A percentile compares a stretch with the other conserved stretches of the same genome.
Evolutionary conservation across 2,329 filamentous ascomycete genomes (phyloP).

Genomic region (Curvularia lunata): DNA sequence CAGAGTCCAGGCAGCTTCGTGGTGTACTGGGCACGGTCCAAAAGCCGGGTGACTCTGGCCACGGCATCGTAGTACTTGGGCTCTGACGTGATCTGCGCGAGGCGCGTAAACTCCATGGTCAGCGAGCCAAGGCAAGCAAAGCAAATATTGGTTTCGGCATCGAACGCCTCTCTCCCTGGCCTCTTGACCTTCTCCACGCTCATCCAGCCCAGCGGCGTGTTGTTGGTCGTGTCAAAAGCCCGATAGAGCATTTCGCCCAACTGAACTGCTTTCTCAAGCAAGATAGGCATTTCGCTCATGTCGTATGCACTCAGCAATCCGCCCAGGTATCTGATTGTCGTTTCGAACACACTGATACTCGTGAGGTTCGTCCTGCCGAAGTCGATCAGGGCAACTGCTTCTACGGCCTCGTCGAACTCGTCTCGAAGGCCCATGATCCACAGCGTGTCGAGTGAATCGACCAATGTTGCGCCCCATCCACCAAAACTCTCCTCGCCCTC

Average conservation of each 20-base stretch:
- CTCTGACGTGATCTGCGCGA: constrained; percentile 46
- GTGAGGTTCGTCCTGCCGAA: constrained; percentile 50
- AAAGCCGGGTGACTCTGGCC: constrained; percentile 39
- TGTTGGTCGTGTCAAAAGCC: constrained; percentile 55
- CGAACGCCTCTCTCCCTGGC: constrained; percentile 32
- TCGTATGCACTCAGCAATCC: constrained; percentile 49
- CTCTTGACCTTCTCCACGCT: constrained; percentile 47
- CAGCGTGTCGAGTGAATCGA: constrained; percentile 55
- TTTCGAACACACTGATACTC: constrained; percentile 59
- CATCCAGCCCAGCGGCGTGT: constrained; percentile 55
- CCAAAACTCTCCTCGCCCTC: constrained; percentile 52
- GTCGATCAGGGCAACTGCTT: constrained; percentile 54
- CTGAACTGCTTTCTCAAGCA: constrained; percentile 48
- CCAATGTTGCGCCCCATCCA: constrained; percentile 57
- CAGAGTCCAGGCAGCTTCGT: constrained; percentile 47
- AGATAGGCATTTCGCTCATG: constrained; percentile 41
- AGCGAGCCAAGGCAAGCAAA: constrained; percentile 57
- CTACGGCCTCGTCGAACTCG: constrained; percentile 56
- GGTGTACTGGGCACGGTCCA: constrained; percentile 40
- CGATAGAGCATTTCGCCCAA: constrained; percentile 54
- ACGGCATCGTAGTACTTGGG: constrained; percentile 49
- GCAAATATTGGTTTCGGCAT: constrained; percentile 50
- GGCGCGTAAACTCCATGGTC: constrained; percentile 50
- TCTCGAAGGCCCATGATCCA: constrained; percentile 58
- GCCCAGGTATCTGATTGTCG: constrained; percentile 54